Evolutionary conservation across 2,329 filamentous ascomycete genomes (phyloP).

Genomic region (Microdochium nivale): DNA sequence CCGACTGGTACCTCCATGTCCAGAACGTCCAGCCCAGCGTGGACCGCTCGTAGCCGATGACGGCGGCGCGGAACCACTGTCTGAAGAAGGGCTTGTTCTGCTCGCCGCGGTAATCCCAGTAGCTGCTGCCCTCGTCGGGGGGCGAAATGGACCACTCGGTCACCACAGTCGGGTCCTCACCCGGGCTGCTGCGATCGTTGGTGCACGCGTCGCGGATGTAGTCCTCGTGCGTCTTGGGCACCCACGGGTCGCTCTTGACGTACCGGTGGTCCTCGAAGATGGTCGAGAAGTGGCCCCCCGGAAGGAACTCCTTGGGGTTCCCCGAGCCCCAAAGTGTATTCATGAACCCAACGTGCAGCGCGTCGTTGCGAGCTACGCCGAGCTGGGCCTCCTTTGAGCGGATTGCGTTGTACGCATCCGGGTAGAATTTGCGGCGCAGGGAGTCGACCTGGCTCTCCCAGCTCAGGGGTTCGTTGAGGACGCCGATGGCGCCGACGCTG

Average conservation of each 20-base stretch:
- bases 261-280: conserved; percentile 53
- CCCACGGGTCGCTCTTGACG: conserved; percentile 28
- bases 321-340: conserved; percentile 46
- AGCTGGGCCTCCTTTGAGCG: conserved; percentile 36
- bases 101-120: neutral
- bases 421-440: conserved; percentile 36
- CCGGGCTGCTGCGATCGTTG: conserved; percentile 9
- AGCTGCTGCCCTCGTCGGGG: neutral
- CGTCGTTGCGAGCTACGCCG: conserved; percentile 28
- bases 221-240: conserved; percentile 5
- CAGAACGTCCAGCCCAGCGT: neutral
- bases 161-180: conserved; percentile 10
- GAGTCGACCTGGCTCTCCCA: conserved; percentile 18
- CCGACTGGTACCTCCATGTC: neutral
- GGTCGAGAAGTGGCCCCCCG: conserved; percentile 22
- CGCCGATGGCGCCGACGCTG: conserved; percentile 49
- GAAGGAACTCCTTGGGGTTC: conserved; percentile 37
- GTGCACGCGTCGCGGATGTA: conserved; percentile 13
- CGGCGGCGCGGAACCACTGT: neutral
- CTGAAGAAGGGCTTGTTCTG: neutral
- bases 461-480: conserved; percentile 49
- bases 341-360: conserved; percentile 43
- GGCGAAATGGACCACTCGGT: conserved; percentile 13
- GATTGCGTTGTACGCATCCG: conserved; percentile 35
- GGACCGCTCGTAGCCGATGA: neutral